Evolutionary conservation across 148 eudicot genomes (phyloP).

Genomic region (Camellia japonica): DNA sequence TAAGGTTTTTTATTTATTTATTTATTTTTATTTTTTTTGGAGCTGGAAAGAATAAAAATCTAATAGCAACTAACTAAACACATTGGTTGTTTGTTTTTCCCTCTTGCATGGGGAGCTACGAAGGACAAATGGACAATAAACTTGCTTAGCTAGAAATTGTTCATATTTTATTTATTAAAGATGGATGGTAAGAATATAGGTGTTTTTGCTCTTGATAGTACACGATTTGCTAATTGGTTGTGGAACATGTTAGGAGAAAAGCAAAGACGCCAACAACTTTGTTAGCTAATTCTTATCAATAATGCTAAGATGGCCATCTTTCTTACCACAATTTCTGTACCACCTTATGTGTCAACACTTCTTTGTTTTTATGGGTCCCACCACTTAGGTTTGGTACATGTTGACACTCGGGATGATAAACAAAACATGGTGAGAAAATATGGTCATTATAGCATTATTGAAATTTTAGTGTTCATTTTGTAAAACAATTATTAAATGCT

Average conservation of each 20-base stretch:
- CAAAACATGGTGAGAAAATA: no score
- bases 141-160: background rate
- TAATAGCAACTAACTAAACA: background rate
- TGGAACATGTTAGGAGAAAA: background rate
- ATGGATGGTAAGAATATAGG: background rate
- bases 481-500: background rate
- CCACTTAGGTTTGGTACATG: no score
- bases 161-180: background rate
- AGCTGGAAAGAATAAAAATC: background rate
- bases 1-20: no score
- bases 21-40: background rate
- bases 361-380: no score
- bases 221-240: background rate
- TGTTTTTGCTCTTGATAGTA: background rate
- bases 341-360: no score
- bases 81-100: background rate
- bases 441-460: no score
- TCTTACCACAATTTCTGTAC: no score
- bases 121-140: background rate
- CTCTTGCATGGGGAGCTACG: background rate
- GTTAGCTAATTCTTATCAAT: background rate
- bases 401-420: no score
- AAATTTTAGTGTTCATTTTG: background rate
- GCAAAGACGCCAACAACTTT: background rate
- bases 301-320: no score